Percentiles rank a stretch among this genome's conserved stretches.
These are phyloP conservation scores for Nicotiana sylvestris DNA, from an alignment of 257 asterid genomes.

Conservation along the genomic window DNA sequence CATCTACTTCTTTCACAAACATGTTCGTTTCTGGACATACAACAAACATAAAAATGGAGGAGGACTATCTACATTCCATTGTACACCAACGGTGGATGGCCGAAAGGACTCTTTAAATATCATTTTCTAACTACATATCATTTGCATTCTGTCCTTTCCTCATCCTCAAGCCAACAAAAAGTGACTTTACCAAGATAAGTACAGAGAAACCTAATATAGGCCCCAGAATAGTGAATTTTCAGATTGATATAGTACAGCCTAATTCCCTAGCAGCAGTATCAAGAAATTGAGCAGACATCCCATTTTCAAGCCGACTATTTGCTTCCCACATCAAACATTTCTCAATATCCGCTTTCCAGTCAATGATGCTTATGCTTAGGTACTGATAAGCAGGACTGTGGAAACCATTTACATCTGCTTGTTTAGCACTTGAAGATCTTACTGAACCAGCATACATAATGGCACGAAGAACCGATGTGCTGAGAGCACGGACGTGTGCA, in stretches of 20 bases:
- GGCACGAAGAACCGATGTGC: conserved; percentile 91
- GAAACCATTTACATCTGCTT: conserved; percentile 30
- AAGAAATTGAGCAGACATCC: conserved; percentile 66
- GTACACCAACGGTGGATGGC: background rate
- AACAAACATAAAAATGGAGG: background rate
- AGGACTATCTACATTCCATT: conserved; percentile 5
- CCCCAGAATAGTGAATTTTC: conserved; percentile 18
- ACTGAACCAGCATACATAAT: conserved; percentile 54
- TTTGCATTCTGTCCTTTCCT: background rate
- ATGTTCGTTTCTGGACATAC: background rate
- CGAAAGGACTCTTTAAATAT: background rate
- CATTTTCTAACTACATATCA: background rate
- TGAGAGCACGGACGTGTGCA: conserved; percentile 96
- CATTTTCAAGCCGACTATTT: conserved; percentile 72
- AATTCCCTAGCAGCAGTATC: conserved; percentile 81
- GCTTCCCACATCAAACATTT: conserved; percentile 93
- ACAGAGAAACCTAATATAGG: conserved; percentile 39
- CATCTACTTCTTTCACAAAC: conserved; percentile 4
- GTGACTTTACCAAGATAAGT: conserved; percentile 71
- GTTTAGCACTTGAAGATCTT: conserved; percentile 31
- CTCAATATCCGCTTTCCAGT: conserved; percentile 73
- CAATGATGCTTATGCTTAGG: conserved; percentile 36
- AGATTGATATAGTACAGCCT: conserved; percentile 64
- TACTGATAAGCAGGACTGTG: conserved; percentile 45
- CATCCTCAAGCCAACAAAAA: conserved; percentile 86